Conservation (phyloP, 1,284 basidiomycete species). For the Heterobasidion annosum region DNA sequence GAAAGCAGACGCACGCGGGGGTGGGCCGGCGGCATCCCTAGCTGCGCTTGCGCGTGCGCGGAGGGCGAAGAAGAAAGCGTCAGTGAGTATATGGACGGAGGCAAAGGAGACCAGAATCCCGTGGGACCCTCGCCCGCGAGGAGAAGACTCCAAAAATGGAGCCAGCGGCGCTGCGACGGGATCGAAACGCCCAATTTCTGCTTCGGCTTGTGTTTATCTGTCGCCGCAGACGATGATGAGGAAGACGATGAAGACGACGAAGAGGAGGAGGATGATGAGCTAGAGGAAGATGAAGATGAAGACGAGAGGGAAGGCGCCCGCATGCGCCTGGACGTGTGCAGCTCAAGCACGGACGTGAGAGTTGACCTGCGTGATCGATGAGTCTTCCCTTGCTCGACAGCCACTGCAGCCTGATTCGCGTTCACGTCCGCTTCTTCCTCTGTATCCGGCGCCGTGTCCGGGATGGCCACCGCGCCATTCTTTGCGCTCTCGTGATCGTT, state of each 20-base stretch:
- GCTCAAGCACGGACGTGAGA: slow-evolving; percentile 50
- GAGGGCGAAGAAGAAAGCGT: too few species aligned
- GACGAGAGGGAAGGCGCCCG: slow-evolving; percentile 23
- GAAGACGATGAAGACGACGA: slow-evolving; percentile 2
- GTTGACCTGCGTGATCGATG: background rate
- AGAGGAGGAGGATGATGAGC: slow-evolving; percentile 2
- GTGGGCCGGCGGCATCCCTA: slow-evolving; percentile 10
- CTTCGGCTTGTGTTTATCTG: slow-evolving; percentile 5
- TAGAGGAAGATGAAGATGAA: slow-evolving; percentile 2
- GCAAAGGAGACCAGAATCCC: slow-evolving; percentile 31
- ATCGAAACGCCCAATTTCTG: slow-evolving; percentile 61
- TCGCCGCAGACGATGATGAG: background rate
- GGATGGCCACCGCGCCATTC: background rate
- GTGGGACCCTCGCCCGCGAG: slow-evolving; percentile 44
- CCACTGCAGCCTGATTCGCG: background rate
- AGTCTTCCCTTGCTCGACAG: background rate
- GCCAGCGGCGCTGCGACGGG: slow-evolving; percentile 64
- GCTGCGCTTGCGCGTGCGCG: background rate
- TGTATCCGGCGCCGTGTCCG: slow-evolving; percentile 10
- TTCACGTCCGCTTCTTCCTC: background rate
- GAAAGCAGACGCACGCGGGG: slow-evolving; percentile 33
- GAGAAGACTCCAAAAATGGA: slow-evolving; percentile 67
- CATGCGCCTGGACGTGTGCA: slow-evolving; percentile 68
- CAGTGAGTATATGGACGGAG: too few species aligned
- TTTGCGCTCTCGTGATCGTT: slow-evolving; percentile 5